These are phyloP conservation scores for Aspergillus sp. DNA, from an alignment of 2,329 filamentous ascomycete genomes.

Conservation along the genomic window DNA sequence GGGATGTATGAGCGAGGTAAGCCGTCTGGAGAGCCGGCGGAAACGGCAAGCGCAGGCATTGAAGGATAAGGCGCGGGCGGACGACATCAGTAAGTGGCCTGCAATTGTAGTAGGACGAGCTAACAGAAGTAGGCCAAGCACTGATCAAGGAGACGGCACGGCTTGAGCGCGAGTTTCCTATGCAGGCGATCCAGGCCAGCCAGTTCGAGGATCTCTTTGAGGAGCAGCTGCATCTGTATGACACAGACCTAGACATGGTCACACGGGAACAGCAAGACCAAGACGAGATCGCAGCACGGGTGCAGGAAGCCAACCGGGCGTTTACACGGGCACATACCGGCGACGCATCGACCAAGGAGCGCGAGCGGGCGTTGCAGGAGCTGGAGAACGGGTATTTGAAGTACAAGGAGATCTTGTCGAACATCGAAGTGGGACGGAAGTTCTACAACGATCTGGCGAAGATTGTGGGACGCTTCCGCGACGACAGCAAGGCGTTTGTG, in stretches of 20 bases:
- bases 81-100: constrained; percentile 71
- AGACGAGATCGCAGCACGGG: constrained; percentile 66
- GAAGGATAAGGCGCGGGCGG: constrained; percentile 75
- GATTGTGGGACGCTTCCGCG: constrained; percentile 82
- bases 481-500: constrained; percentile 76
- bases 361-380: constrained; percentile 82
- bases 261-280: constrained; percentile 75
- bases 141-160: constrained; percentile 81
- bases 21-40: constrained; percentile 76
- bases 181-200: constrained; percentile 78
- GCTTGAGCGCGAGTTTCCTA: constrained; percentile 81
- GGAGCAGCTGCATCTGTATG: constrained; percentile 76
- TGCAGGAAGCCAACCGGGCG: constrained; percentile 74
- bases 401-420: constrained; percentile 93
- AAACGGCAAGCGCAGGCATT: constrained; percentile 77
- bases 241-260: constrained; percentile 71
- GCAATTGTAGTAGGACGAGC: not conserved
- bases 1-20: constrained; percentile 80
- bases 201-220: constrained; percentile 95
- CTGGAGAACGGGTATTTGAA: constrained; percentile 91
- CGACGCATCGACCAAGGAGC: constrained; percentile 68
- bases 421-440: constrained; percentile 86
- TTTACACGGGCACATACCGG: constrained; percentile 73
- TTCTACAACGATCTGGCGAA: constrained; percentile 96
- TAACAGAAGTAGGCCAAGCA: constrained; percentile 59